phyloP scores from a whole-genome alignment of 1,284 basidiomycete genomes.

The Marasmius tenuissimus region DNA sequence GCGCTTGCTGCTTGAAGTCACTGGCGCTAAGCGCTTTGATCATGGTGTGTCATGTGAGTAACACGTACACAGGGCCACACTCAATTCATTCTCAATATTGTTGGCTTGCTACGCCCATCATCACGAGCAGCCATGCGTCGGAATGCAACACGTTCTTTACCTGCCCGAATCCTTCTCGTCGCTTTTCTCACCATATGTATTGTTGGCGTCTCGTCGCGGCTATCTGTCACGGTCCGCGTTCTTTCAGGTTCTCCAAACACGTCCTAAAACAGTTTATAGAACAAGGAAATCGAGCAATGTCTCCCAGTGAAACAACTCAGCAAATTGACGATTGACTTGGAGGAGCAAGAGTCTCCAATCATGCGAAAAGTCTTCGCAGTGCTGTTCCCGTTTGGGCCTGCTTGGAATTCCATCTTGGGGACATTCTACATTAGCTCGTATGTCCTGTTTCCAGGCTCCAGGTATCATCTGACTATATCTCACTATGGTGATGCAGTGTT shows the following conservation, averaged over 20 bases:
- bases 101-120: background rate
- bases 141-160: background rate
- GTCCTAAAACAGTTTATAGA: conserved; percentile 28
- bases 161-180: background rate
- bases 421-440: conserved; percentile 95
- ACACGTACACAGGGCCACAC: background rate
- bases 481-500: conserved; percentile 58
- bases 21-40: background rate
- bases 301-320: conserved; percentile 56
- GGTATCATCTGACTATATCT: conserved; percentile 9
- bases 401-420: conserved; percentile 83
- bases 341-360: conserved; percentile 65
- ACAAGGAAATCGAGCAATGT: conserved; percentile 51
- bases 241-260: no score
- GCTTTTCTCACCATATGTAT: background rate
- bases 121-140: background rate
- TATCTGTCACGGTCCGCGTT: background rate
- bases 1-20: background rate
- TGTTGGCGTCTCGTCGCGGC: background rate
- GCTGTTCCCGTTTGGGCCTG: conserved; percentile 86
- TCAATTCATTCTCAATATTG: background rate
- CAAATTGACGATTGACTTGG: conserved; percentile 57
- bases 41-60: background rate
- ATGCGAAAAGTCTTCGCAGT: conserved; percentile 76
- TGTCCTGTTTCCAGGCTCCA: conserved; percentile 28